A percentile compares a stretch with the other conserved stretches of the same genome.
Evolutionary conservation across 1,284 basidiomycete species (phyloP).

Genomic region (Puccinia polysora): DNA sequence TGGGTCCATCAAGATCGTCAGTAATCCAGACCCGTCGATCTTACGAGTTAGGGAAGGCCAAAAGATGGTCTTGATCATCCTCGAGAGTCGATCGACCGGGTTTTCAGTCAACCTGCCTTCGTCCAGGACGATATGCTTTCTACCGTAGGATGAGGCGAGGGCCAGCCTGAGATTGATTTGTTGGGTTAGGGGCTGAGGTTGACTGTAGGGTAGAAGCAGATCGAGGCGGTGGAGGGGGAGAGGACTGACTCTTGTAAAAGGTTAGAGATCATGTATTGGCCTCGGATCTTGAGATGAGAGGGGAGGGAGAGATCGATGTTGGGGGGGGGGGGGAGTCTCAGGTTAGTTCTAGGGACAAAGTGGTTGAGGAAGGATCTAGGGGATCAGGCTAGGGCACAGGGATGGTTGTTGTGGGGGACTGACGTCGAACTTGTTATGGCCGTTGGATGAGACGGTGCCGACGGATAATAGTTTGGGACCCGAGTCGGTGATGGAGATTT

Average conservation of each 20-base stretch:
- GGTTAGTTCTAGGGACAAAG: neutral
- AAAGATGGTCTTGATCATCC: constrained; percentile 98
- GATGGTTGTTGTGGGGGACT: constrained; percentile 51
- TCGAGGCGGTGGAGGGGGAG: neutral
- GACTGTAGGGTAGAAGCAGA: neutral
- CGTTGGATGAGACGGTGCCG: constrained; percentile 93
- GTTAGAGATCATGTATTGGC: constrained; percentile 97
- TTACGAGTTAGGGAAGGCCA: constrained; percentile 95
- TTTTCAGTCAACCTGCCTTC: constrained; percentile 94
- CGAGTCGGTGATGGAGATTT: constrained; percentile 88
- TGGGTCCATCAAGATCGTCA: constrained; percentile 92
- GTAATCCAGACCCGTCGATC: constrained; percentile 93
- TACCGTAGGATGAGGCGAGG: constrained; percentile 87
- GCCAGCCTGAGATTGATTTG: constrained; percentile 62
- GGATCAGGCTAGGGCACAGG: neutral
- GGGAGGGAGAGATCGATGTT: too few species aligned
- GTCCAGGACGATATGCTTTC: constrained; percentile 95
- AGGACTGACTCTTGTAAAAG: constrained; percentile 75
- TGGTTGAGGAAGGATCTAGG: constrained; percentile 1
- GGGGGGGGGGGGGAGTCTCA: too few species aligned
- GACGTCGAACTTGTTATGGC: constrained; percentile 93
- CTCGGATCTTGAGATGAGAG: constrained; percentile 63
- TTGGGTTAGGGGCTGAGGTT: too few species aligned
- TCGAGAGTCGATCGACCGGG: constrained; percentile 88
- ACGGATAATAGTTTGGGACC: constrained; percentile 94